A percentile compares a stretch with the other conserved stretches of the same genome.
Evolutionary conservation across 805 yeast species (phyloP).

Genomic region (Clavispora phyllophila): DNA sequence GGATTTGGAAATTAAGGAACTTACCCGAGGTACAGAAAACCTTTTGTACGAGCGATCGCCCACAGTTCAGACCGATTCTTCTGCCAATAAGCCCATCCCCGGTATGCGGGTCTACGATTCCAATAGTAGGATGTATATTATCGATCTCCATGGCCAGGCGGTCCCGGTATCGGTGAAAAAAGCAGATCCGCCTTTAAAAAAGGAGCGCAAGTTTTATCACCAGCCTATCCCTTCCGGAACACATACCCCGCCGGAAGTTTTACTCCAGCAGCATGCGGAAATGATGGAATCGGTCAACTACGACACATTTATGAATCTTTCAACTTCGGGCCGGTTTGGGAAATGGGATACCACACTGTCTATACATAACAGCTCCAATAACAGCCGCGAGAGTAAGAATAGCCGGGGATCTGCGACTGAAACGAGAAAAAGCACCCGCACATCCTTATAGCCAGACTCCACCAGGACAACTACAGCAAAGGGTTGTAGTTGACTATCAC

Average conservation of each 20-base stretch:
- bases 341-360: constrained; percentile 10
- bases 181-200: neutral
- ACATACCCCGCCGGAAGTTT: neutral
- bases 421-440: neutral
- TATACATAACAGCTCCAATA: constrained; percentile 2
- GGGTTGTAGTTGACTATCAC: no score
- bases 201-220: constrained; percentile 1
- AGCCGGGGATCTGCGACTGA: neutral
- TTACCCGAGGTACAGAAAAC: neutral
- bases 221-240: neutral
- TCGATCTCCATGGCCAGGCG: neutral
- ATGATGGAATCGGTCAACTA: constrained; percentile 21
- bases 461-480: neutral
- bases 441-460: neutral
- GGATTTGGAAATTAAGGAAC: neutral
- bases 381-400: constrained; percentile 1
- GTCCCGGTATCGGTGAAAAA: neutral
- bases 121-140: neutral
- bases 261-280: constrained; percentile 14
- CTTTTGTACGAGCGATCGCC: neutral
- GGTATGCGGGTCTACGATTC: neutral
- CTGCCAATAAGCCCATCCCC: neutral
- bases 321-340: constrained; percentile 11
- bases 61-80: neutral
- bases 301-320: constrained; percentile 10